Conservation (phyloP, 2,329 filamentous ascomycete genomes). For the Harringtonia aguacate region DNA sequence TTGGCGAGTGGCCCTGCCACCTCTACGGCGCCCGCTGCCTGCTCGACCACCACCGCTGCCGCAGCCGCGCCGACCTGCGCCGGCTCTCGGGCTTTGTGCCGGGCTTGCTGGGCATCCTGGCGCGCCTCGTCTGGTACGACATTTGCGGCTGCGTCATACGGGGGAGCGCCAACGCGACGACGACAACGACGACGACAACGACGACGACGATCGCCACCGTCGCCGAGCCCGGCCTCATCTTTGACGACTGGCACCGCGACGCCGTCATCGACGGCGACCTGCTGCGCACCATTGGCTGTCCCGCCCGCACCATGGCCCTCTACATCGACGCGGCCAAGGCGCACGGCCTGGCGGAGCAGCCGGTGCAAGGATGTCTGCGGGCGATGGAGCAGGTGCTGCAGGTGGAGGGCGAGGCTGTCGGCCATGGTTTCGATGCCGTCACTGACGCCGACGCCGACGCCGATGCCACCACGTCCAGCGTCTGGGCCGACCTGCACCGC, state of each 20-base stretch:
- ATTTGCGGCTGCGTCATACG: slow-evolving; percentile 20
- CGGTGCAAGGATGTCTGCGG: slow-evolving; percentile 12
- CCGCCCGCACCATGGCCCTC: slow-evolving; percentile 24
- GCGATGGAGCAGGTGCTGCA: slow-evolving; percentile 18
- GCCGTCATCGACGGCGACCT: slow-evolving; percentile 20
- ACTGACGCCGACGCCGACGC: not conserved
- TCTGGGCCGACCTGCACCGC: slow-evolving; percentile 20
- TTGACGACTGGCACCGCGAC: slow-evolving; percentile 30
- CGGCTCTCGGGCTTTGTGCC: slow-evolving; percentile 20
- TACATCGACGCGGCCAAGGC: slow-evolving; percentile 22
- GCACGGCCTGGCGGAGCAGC: slow-evolving; percentile 5
- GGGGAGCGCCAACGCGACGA: not conserved
- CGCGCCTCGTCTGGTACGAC: slow-evolving; percentile 30
- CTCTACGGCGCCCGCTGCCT: slow-evolving; percentile 27
- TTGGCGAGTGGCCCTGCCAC: slow-evolving; percentile 27
- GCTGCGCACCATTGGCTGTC: slow-evolving; percentile 26
- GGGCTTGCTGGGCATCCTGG: slow-evolving; percentile 25
- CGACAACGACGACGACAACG: slow-evolving; percentile 3
- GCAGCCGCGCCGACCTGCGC: slow-evolving; percentile 21
- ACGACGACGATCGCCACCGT: too few relatives aligned
- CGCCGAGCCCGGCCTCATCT: too few relatives aligned
- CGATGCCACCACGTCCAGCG: slow-evolving; percentile 9
- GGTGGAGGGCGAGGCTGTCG: slow-evolving; percentile 6
- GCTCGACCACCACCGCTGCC: slow-evolving; percentile 26
- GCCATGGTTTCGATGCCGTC: not conserved